Conservation (phyloP, 306 rosid genomes). For the Parietaria judaica region DNA sequence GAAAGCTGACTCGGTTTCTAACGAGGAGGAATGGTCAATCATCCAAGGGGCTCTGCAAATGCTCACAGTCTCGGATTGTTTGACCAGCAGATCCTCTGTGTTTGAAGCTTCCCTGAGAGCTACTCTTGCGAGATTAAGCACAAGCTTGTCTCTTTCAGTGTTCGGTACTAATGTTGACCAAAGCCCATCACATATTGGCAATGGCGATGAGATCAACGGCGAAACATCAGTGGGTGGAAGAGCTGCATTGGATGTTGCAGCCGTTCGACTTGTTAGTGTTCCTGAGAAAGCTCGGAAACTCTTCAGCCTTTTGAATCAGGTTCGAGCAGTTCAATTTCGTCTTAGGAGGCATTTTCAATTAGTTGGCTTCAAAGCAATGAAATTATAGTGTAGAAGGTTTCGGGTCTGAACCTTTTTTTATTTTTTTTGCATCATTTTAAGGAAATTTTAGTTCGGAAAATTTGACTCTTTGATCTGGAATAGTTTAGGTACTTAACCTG, state of each 20-base stretch:
- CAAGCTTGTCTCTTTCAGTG: constrained; percentile 67
- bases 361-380: background rate
- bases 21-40: constrained; percentile 98
- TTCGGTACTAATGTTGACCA: constrained; percentile 85
- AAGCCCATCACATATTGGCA: constrained; percentile 34
- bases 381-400: too few species aligned
- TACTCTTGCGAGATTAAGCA: constrained; percentile 89
- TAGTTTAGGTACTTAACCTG: too few species aligned
- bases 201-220: constrained; percentile 36
- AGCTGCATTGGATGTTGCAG: constrained; percentile 91
- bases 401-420: too few species aligned
- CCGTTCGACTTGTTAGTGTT: constrained; percentile 73
- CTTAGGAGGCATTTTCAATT: background rate
- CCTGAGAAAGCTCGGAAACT: constrained; percentile 90
- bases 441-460: too few species aligned
- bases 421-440: too few species aligned
- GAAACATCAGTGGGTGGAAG: constrained; percentile 67
- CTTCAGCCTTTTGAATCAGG: constrained; percentile 90
- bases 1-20: constrained; percentile 63
- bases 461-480: too few species aligned
- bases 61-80: constrained; percentile 86
- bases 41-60: constrained; percentile 98
- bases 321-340: constrained; percentile 16
- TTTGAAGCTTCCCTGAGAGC: constrained; percentile 97
- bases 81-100: constrained; percentile 96